Evolutionary conservation across 2,329 filamentous ascomycete genomes (phyloP).

Genomic region (Penicillium hesseltinei): DNA sequence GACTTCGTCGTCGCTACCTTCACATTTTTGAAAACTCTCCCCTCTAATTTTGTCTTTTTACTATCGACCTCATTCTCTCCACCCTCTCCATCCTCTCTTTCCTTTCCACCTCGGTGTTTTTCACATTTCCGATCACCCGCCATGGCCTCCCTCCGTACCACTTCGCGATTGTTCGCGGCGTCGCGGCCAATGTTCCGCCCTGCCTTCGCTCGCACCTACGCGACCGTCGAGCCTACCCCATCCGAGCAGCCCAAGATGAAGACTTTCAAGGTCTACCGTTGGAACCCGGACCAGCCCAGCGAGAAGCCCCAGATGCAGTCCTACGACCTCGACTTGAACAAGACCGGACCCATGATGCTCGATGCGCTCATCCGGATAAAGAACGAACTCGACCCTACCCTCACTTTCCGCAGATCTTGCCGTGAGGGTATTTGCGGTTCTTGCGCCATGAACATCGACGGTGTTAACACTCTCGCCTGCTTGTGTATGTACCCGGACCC

Average conservation of each 20-base stretch:
- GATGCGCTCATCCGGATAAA: conserved; percentile 97
- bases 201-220: conserved; percentile 46
- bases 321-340: conserved; percentile 94
- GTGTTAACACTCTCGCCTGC: conserved; percentile 95
- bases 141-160: conserved; percentile 52
- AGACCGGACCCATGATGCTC: conserved; percentile 98
- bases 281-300: conserved; percentile 89
- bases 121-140: conserved; percentile 19
- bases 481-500: conserved; percentile 68
- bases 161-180: conserved; percentile 46
- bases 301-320: conserved; percentile 95
- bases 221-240: conserved; percentile 57
- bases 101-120: conserved; percentile 13
- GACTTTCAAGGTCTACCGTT: conserved; percentile 98
- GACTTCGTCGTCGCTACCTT: conserved; percentile 4
- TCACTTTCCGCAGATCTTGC: conserved; percentile 95
- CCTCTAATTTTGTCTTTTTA: neutral
- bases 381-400: conserved; percentile 95
- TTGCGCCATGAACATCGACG: conserved; percentile 99
- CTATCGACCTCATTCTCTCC: conserved; percentile 1
- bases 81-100: neutral
- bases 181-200: conserved; percentile 45
- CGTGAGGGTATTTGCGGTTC: conserved; percentile 97
- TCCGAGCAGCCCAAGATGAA: conserved; percentile 66
- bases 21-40: conserved; percentile 2